Percentiles rank a stretch among this genome's conserved stretches.
phyloP scores from a whole-genome alignment of 148 eudicot species.

The Silene uniflora region DNA sequence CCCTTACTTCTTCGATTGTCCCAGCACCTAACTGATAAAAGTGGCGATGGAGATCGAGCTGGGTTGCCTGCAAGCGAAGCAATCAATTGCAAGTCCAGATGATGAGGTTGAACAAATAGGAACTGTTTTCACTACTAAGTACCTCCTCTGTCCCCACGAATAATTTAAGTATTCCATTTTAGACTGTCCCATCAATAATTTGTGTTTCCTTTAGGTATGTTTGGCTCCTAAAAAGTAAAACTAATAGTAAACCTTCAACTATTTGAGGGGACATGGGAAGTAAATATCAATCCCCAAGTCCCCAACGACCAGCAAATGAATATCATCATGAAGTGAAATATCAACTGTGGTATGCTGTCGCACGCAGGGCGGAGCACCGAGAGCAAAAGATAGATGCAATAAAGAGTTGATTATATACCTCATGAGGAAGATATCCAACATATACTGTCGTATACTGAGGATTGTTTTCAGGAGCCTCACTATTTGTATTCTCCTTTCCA shows the following conservation, averaged over 20 bases:
- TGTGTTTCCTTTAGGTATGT: not conserved
- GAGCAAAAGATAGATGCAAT: not conserved
- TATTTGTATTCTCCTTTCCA: slow-evolving; percentile 61
- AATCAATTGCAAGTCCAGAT: not conserved
- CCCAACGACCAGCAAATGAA: not conserved
- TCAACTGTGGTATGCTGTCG: not conserved
- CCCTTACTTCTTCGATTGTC: slow-evolving; percentile 85
- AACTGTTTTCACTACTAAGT: not conserved
- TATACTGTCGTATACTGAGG: slow-evolving; percentile 96
- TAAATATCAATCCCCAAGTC: not conserved
- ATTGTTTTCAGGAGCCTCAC: slow-evolving; percentile 89
- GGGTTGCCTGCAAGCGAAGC: slow-evolving; percentile 55
- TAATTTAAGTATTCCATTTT: not conserved
- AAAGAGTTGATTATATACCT: slow-evolving; percentile 36
- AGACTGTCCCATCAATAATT: not conserved
- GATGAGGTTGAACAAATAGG: not conserved
- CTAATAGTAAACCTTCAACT: not conserved
- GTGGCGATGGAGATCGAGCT: slow-evolving; percentile 88
- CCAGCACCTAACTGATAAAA: slow-evolving; percentile 89
- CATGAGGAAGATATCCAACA: slow-evolving; percentile 93
- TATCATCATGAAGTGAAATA: not conserved
- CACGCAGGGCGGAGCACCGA: not conserved
- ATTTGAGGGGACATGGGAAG: not conserved
- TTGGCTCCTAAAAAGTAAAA: not conserved
- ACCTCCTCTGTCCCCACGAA: not conserved